phyloP scores from a whole-genome alignment of 345 rosid genomes.

The Murraya paniculata region DNA sequence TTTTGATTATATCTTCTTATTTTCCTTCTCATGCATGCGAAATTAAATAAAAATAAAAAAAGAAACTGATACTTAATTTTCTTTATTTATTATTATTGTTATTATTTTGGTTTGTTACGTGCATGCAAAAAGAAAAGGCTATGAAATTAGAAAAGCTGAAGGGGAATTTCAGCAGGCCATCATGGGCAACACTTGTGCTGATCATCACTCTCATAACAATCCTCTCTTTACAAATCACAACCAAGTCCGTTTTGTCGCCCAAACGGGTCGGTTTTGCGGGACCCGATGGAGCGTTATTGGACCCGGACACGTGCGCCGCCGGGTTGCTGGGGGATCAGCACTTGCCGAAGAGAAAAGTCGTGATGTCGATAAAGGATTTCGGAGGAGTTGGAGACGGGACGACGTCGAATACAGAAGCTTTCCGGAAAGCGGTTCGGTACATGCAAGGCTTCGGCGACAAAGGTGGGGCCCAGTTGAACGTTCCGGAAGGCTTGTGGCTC shows the following conservation, averaged over 20 bases:
- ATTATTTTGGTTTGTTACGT: neutral
- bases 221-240: conserved; percentile 59
- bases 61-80: neutral
- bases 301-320: conserved; percentile 33
- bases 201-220: conserved; percentile 46
- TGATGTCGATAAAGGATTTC: conserved; percentile 72
- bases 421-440: conserved; percentile 58
- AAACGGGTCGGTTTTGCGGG: conserved; percentile 16
- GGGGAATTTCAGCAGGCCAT: conserved; percentile 33
- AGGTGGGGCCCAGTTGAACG: conserved; percentile 79
- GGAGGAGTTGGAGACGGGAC: conserved; percentile 91
- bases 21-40: neutral
- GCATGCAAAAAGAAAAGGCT: conserved; percentile 17
- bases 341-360: conserved; percentile 42
- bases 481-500: conserved; percentile 79
- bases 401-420: conserved; percentile 73
- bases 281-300: neutral
- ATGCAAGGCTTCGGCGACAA: conserved; percentile 38
- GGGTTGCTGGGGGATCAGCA: conserved; percentile 21
- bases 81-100: neutral
- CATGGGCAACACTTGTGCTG: conserved; percentile 51
- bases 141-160: conserved; percentile 54
- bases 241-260: conserved; percentile 39
- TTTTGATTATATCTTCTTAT: neutral
- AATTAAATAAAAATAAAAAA: too few relatives aligned